These are phyloP conservation scores for Calonectria fujianensis DNA, from an alignment of 2,329 filamentous ascomycete species.

Conservation along the genomic window DNA sequence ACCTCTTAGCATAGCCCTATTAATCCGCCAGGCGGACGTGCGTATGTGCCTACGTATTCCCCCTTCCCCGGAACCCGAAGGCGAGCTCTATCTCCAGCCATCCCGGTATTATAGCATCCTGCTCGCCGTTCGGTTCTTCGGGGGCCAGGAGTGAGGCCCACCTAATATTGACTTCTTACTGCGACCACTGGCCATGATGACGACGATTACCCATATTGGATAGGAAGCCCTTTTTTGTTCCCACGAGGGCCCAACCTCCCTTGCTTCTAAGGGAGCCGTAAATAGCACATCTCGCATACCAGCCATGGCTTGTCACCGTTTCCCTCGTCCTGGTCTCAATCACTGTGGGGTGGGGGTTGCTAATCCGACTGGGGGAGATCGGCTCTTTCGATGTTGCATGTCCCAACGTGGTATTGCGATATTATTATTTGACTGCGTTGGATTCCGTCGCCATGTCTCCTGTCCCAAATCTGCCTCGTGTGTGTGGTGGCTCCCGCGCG, in stretches of 20 bases:
- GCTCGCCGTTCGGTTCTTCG: not conserved
- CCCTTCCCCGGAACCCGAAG: constrained; percentile 2
- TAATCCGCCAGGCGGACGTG: constrained; percentile 18
- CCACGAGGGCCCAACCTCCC: constrained; percentile 31
- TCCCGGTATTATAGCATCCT: not conserved
- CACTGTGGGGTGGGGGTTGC: constrained; percentile 11
- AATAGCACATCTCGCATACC: constrained; percentile 37
- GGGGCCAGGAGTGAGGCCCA: constrained; percentile 3
- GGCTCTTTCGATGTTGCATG: not conserved
- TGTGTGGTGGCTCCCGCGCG: not conserved
- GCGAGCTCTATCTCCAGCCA: not conserved
- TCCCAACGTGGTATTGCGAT: not conserved
- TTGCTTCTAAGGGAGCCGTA: constrained; percentile 23
- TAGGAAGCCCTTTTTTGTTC: not conserved
- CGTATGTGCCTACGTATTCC: constrained; percentile 6
- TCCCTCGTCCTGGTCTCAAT: constrained; percentile 38
- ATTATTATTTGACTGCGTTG: not conserved
- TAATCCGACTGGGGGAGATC: constrained; percentile 13
- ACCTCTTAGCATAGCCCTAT: constrained; percentile 25
- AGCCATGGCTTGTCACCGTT: constrained; percentile 32
- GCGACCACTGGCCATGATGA: constrained; percentile 6
- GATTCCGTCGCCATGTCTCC: constrained; percentile 4
- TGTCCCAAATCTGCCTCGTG: constrained; percentile 25
- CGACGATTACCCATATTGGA: constrained; percentile 1
- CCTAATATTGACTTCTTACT: constrained; percentile 18